A percentile compares a stretch with the other conserved stretches of the same genome.
Conservation (phyloP, 2,329 filamentous ascomycete genomes). For the Albophoma yamanashiensis region DNA sequence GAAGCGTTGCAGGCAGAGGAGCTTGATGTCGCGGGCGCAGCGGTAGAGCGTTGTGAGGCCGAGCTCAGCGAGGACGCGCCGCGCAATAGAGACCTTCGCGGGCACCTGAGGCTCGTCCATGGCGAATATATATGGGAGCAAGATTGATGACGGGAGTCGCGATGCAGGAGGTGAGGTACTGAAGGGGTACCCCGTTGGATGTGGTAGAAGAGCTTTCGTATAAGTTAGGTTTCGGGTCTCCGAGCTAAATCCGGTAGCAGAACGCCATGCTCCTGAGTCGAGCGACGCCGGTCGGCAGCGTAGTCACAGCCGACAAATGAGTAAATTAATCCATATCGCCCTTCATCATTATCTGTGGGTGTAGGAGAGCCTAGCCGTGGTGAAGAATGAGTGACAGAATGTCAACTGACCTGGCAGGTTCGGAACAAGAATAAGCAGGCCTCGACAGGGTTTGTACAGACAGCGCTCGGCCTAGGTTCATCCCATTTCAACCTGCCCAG, state of each 20-base stretch:
- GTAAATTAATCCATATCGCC: too few relatives aligned
- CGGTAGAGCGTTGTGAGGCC: slow-evolving; percentile 14
- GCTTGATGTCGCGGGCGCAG: slow-evolving; percentile 35
- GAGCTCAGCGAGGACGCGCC: slow-evolving; percentile 10
- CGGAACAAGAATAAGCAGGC: too few relatives aligned
- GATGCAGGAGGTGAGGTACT: neutral
- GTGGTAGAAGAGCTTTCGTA: neutral
- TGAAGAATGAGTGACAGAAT: too few relatives aligned
- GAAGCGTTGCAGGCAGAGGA: slow-evolving; percentile 48
- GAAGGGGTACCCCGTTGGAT: neutral
- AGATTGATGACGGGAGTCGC: neutral
- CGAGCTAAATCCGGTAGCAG: neutral
- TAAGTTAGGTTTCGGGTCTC: neutral
- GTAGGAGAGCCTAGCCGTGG: too few relatives aligned
- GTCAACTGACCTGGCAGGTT: too few relatives aligned
- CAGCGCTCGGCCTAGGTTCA: too few relatives aligned
- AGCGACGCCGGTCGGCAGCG: too few relatives aligned
- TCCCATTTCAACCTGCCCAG: too few relatives aligned
- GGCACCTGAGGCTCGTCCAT: neutral
- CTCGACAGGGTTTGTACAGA: neutral
- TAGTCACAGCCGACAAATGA: too few relatives aligned
- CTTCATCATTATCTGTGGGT: too few relatives aligned
- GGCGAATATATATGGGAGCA: neutral
- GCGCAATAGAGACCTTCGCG: neutral
- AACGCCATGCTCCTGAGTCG: neutral